Percentiles rank a stretch among this genome's conserved stretches.
These are phyloP conservation scores for Pulveroboletus sp. DNA, from an alignment of 768 basidiomycete species.

Conservation along the genomic window DNA sequence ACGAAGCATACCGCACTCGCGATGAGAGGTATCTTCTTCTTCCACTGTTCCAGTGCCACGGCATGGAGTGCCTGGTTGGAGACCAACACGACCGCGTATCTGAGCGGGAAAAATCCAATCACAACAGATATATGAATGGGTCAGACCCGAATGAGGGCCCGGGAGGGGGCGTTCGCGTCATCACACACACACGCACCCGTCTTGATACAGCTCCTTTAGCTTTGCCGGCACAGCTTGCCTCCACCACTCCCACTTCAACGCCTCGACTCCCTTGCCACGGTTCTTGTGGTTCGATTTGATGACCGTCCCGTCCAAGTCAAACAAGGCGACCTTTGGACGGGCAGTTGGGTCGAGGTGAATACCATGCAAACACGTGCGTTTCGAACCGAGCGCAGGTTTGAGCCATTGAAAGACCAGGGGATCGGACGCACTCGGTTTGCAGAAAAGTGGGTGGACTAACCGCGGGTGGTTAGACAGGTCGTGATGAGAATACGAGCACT, in stretches of 20 bases:
- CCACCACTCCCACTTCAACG: conserved; percentile 64
- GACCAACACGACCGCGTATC: conserved; percentile 69
- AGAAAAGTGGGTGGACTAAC: conserved; percentile 43
- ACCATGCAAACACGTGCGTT: conserved; percentile 35
- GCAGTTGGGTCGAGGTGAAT: conserved; percentile 30
- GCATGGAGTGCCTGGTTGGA: conserved; percentile 72
- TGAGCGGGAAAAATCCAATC: conserved; percentile 20
- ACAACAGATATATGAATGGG: neutral
- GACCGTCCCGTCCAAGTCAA: conserved; percentile 86
- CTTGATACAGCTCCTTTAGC: conserved; percentile 52
- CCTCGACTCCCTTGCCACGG: conserved; percentile 33
- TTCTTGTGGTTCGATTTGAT: conserved; percentile 45
- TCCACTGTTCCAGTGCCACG: conserved; percentile 57
- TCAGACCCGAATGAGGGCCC: neutral
- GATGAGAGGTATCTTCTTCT: conserved; percentile 67
- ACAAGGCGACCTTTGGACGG: conserved; percentile 61
- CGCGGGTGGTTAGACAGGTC: neutral
- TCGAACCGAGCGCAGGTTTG: conserved; percentile 33
- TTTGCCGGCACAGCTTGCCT: conserved; percentile 53
- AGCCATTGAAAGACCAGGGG: conserved; percentile 27
- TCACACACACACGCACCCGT: conserved; percentile 50
- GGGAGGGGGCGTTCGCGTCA: too few species aligned
- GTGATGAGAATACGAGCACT: neutral
- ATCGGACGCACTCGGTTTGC: conserved; percentile 18
- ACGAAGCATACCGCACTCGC: conserved; percentile 49